Percentiles rank a stretch among this genome's conserved stretches.
phyloP scores from a whole-genome alignment of 257 asterid species.

The Solanum megistacrolobum region DNA sequence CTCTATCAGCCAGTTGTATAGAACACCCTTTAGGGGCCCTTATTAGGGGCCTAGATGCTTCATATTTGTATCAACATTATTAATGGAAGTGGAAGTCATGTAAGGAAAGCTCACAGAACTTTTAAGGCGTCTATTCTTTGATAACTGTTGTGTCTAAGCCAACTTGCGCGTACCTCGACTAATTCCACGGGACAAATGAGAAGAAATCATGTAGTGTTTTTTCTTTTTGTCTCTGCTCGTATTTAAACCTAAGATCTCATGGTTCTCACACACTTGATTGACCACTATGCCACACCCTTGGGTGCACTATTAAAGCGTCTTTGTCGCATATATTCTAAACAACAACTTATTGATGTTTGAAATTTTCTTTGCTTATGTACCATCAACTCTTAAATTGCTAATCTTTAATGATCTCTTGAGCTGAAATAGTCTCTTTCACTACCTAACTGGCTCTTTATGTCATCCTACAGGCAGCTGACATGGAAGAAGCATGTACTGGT shows the following conservation, averaged over 20 bases:
- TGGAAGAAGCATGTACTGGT: constrained; percentile 46
- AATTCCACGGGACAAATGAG: not conserved
- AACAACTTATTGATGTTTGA: not conserved
- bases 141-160: not conserved
- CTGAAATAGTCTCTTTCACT: not conserved
- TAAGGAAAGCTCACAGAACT: not conserved
- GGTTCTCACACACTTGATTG: not conserved
- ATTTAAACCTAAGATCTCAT: not conserved
- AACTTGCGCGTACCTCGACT: not conserved
- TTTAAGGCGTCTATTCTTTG: not conserved
- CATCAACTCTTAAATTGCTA: not conserved
- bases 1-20: not conserved
- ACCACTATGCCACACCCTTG: not conserved
- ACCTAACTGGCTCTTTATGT: not conserved
- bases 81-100: not conserved
- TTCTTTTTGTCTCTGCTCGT: not conserved
- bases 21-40: not conserved
- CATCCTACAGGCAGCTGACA: constrained; percentile 60
- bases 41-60: not conserved
- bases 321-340: not conserved
- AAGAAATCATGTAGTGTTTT: not conserved
- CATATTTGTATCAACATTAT: not conserved
- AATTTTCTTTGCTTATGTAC: not conserved
- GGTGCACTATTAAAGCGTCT: not conserved
- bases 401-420: not conserved